Conservation (phyloP, 176 grass and related monocot species). For the Lolium multiflorum region DNA sequence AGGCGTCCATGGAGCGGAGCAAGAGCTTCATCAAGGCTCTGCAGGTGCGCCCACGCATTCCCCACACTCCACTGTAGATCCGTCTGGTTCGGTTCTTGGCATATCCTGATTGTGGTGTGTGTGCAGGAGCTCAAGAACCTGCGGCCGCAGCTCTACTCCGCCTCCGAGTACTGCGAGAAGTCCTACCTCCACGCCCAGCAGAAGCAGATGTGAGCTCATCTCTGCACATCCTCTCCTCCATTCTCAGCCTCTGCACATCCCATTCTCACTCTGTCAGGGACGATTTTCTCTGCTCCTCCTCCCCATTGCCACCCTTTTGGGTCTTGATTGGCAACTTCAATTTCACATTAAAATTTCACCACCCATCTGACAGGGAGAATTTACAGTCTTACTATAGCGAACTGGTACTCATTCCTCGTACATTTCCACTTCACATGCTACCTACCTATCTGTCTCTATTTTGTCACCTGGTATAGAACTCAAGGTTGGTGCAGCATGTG, state of each 20-base stretch:
- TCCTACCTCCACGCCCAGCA: conserved; percentile 86
- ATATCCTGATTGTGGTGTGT: neutral
- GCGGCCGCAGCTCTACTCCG: conserved; percentile 95
- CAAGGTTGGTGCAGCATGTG: conserved; percentile 12
- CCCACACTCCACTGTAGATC: conserved; percentile 41
- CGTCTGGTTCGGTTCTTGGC: conserved; percentile 20
- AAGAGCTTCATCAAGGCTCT: conserved; percentile 97
- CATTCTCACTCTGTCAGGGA: neutral
- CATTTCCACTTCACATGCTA: conserved; percentile 13
- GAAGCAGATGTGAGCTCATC: conserved; percentile 77
- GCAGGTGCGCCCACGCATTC: conserved; percentile 56
- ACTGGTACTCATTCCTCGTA: neutral
- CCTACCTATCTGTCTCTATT: conserved; percentile 7
- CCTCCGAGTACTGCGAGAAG: conserved; percentile 96
- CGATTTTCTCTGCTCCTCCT: too few relatives aligned
- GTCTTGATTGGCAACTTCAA: too few relatives aligned
- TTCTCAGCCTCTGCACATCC: neutral
- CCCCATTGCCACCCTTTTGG: too few relatives aligned
- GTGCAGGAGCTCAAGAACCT: conserved; percentile 96
- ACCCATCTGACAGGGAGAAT: too few relatives aligned
- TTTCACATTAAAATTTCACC: too few relatives aligned
- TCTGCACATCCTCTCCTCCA: neutral
- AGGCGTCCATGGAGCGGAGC: conserved; percentile 96
- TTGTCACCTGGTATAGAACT: conserved; percentile 18
- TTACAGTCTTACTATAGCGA: too few relatives aligned